Base-by-base conservation (phyloP, 2,329 filamentous ascomycete species). In the Teratosphaeriaceae sp. region DNA sequence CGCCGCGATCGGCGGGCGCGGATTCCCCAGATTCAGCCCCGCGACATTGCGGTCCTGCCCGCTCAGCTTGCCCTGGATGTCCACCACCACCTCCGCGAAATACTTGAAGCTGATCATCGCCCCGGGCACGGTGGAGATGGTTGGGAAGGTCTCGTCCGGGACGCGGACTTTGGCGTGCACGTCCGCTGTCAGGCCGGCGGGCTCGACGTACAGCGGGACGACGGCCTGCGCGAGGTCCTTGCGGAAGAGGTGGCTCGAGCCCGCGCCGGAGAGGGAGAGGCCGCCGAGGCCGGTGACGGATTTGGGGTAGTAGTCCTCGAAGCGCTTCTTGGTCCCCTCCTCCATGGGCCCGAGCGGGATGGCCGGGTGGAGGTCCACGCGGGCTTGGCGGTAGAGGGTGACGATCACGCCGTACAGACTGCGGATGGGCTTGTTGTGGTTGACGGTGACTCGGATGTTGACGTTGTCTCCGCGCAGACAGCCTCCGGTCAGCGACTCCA, bases 91-190 rank as follows among this genome's bases (percentile, higher is more conserved):
- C 64, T 98, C 92, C 16, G 96, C 76, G 53, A 89, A 86, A 59
- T 98, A 97, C 53, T 84, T 87, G 70, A 98, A 97, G 55, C 83
- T 88, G 51, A 98, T 92, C 82, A 97, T 92, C 24, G 86, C 83
- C 3, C 90, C 88, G 0, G 92, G 92, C 0, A 96, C 88, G 42
- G 82, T 83, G 21, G 80, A 81, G 49, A 97, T 97, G 2, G 89
- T 95, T 0, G 92, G 90, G 54, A 97, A 97, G 0, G 82, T 81
- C 57, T 95, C 87, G 50, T 94, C 88, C 0, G 92, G 92, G 2
- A 97, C 79, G 53, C 87, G 81, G 13, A 98, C 79, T 2, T 85
- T 84, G 3, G 88, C 84, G 13, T 83, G 92, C 31, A 97, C 79
- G 35, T 84, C 83, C 1, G 88, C 81, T 16, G 81, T 84, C 52